Evolutionary conservation across 345 rosid genomes (phyloP), one percentile per base, ranked within the genome.

Genomic region (Syzygium jambos): DNA sequence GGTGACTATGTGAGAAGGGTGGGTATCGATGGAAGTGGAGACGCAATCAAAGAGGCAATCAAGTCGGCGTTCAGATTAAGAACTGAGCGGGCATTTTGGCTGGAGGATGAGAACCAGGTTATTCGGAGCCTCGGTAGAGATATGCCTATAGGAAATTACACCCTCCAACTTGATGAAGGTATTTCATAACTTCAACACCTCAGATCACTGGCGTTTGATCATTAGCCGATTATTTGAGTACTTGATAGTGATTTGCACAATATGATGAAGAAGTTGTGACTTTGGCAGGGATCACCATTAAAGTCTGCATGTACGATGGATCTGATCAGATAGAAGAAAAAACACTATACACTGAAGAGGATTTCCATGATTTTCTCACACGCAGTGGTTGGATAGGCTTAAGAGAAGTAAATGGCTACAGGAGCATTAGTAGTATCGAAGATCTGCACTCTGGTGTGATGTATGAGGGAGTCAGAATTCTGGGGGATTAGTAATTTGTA

Each of bases 61-160:
- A 96, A 92, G 88, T 95, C 95, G 29, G 95, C 98, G 78, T 96
- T 98, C 88, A 91, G 99, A 85, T 89, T 98, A 88, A 93, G 99
- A 92, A 96, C 98, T 5, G 93, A 92, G 87, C 95, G 99, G 30
- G 99, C 98, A 14, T 98, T 98, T 91, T 98, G 98, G 98, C 89
- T 98, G 92, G 99, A 98, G 93, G 99, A 96, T 91, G 99, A 98
- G 92, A 96, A 95, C 86, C 98, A 95, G 89, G 89, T 96, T 86
- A 90, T 95, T 84, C 95, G 99, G 15, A 89, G 96, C 90, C 96
- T 98, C 16, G 99, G 96, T 90, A 90, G 96, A 89, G 98, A 96
- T 88, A 96, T 98, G 99, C 99, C 99, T 85, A 56, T 95, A 87
- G 99, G 99, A 84, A 96, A 90, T 92, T 96, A 98, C 90, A 92